phyloP scores from a whole-genome alignment of 345 rosid species.

The Jatropha curcas region DNA sequence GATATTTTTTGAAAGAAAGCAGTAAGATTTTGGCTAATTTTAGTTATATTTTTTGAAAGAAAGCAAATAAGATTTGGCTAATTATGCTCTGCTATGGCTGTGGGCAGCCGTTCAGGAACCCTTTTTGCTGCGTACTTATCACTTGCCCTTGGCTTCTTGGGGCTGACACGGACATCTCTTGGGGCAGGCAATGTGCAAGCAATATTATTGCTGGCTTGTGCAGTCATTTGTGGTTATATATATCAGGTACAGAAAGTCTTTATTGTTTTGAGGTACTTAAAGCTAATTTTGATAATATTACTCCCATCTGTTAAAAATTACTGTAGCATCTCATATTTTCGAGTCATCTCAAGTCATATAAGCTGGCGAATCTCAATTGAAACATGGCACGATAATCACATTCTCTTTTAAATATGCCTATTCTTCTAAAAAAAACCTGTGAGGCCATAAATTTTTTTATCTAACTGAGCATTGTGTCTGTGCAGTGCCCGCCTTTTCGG shows the following conservation, averaged over 20 bases:
- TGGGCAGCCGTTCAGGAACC: constrained; percentile 68
- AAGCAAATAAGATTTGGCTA: constrained; percentile 8
- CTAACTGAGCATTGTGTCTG: not conserved
- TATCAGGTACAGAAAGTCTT: constrained; percentile 58
- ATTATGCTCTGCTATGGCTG: constrained; percentile 15
- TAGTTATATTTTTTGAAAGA: constrained; percentile 2
- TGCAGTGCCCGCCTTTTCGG: constrained; percentile 92
- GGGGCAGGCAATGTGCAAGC: constrained; percentile 54
- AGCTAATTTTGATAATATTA: constrained; percentile 1
- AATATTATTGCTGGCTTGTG: constrained; percentile 58
- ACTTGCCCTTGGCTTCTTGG: constrained; percentile 55
- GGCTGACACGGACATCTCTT: constrained; percentile 62
- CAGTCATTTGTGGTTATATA: constrained; percentile 69
- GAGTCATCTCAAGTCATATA: not conserved
- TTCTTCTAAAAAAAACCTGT: not conserved
- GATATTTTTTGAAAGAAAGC: constrained; percentile 4
- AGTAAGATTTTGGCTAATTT: constrained; percentile 7
- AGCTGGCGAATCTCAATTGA: not conserved
- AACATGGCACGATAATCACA: not conserved
- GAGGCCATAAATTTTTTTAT: not conserved
- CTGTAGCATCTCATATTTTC: not conserved
- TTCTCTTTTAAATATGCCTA: not conserved
- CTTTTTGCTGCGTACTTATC: constrained; percentile 53
- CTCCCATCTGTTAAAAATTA: not conserved
- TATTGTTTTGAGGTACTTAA: not conserved